Conservation (phyloP, 129 eudicot species). For the Chrysanthemum makinoi region DNA sequence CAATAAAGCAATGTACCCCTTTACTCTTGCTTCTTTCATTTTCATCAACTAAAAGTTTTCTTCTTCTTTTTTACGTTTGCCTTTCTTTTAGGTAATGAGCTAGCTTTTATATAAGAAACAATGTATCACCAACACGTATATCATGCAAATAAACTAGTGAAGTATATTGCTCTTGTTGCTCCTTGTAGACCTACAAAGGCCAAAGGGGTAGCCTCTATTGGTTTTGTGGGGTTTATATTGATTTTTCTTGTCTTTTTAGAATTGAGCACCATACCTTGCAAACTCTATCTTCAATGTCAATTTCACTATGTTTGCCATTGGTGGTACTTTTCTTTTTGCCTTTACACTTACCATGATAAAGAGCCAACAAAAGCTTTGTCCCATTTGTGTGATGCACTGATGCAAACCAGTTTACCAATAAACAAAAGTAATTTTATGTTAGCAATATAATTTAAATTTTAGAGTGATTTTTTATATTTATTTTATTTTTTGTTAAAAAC, state of each 20-base stretch:
- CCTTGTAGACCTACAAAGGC: neutral
- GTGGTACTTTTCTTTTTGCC: constrained; percentile 9
- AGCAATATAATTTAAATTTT: neutral
- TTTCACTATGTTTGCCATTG: constrained; percentile 18
- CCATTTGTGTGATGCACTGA: constrained; percentile 11
- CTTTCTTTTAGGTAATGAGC: neutral
- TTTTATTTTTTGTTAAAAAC: no score
- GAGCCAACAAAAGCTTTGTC: constrained; percentile 20
- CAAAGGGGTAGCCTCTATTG: constrained; percentile 17
- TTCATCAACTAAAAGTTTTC: constrained; percentile 23
- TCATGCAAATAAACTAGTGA: neutral
- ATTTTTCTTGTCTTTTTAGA: neutral
- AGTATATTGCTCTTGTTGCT: neutral
- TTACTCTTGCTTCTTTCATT: constrained; percentile 29
- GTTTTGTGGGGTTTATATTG: constrained; percentile 13
- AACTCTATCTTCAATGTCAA: constrained; percentile 8
- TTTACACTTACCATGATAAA: constrained; percentile 17
- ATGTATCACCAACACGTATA: constrained; percentile 1
- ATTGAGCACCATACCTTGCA: constrained; percentile 15
- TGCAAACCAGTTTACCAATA: neutral
- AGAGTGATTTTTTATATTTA: no score
- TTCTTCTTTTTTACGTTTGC: neutral
- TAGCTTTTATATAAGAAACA: neutral
- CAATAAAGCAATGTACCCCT: constrained; percentile 29
- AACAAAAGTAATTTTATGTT: neutral